Evolutionary conservation across 192 early-diverging fungal genomes (phyloP).

Genomic region (Lunasporangiospora selenospora): DNA sequence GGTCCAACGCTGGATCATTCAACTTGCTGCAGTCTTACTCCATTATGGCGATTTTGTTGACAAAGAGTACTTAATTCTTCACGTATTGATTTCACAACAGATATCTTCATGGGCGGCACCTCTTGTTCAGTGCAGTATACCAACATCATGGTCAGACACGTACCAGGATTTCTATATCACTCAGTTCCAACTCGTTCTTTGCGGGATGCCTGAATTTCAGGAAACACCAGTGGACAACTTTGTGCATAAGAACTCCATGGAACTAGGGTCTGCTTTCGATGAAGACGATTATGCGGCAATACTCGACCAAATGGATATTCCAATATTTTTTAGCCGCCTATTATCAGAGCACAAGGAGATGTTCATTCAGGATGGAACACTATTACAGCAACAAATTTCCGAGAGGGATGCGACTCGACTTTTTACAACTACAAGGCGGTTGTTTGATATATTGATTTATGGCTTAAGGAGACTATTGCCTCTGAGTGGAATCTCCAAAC

Average conservation of each 20-base stretch:
- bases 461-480: conserved; percentile 10
- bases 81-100: conserved; percentile 10
- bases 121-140: conserved; percentile 30
- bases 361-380: conserved; percentile 12
- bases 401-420: conserved; percentile 16
- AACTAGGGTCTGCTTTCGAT: conserved; percentile 17
- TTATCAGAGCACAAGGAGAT: conserved; percentile 37
- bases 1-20: conserved; percentile 31
- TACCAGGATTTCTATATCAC: conserved; percentile 30
- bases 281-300: conserved; percentile 53
- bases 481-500: conserved; percentile 23
- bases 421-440: conserved; percentile 16
- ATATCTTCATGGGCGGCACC: conserved; percentile 19
- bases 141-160: conserved; percentile 12
- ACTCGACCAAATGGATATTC: conserved; percentile 51
- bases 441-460: conserved; percentile 23
- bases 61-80: conserved; percentile 27
- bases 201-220: background rate
- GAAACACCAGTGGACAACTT: background rate
- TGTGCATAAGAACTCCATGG: too few relatives aligned
- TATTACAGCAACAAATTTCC: conserved; percentile 28
- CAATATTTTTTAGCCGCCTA: conserved; percentile 34
- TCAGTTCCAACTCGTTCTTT: conserved; percentile 24
- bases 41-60: conserved; percentile 12
- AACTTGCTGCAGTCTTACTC: conserved; percentile 21